phyloP scores from a whole-genome alignment of 768 basidiomycete species.

The Mycena galericulata region DNA sequence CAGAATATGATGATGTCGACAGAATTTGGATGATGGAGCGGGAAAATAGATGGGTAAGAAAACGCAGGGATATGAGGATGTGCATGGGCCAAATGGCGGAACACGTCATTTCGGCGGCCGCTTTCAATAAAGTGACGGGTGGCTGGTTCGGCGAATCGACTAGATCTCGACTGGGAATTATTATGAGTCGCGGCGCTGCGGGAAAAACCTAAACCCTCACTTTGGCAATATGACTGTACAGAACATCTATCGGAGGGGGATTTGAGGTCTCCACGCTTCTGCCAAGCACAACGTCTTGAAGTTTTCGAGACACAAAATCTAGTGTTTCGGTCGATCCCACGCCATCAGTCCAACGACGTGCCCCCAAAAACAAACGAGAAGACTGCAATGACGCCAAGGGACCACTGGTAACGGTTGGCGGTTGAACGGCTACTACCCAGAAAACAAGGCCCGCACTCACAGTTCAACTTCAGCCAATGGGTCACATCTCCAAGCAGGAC shows the following conservation, averaged over 20 bases:
- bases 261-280: slow-evolving; percentile 48
- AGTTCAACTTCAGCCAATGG: slow-evolving; percentile 49
- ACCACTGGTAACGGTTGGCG: slow-evolving; percentile 49
- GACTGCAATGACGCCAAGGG: slow-evolving; percentile 61
- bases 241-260: slow-evolving; percentile 69
- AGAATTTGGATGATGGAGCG: slow-evolving; percentile 79
- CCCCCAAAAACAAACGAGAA: slow-evolving; percentile 57
- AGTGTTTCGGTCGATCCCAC: slow-evolving; percentile 55
- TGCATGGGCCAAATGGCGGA: slow-evolving; percentile 49
- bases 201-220: slow-evolving; percentile 49
- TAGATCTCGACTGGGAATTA: slow-evolving; percentile 17
- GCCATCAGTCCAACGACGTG: slow-evolving; percentile 51
- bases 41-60: slow-evolving; percentile 74
- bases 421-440: slow-evolving; percentile 19
- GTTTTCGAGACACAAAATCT: slow-evolving; percentile 63
- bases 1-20: slow-evolving; percentile 85
- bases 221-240: slow-evolving; percentile 58
- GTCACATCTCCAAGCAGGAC: slow-evolving; percentile 74
- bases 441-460: slow-evolving; percentile 53
- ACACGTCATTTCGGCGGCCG: slow-evolving; percentile 58
- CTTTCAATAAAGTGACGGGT: slow-evolving; percentile 63
- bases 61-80: slow-evolving; percentile 69
- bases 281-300: slow-evolving; percentile 65
- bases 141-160: slow-evolving; percentile 41
- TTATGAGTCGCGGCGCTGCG: not conserved